Evolutionary conservation across 2,329 filamentous ascomycete species (phyloP).

Genomic region (Didymosphaeria variabile): DNA sequence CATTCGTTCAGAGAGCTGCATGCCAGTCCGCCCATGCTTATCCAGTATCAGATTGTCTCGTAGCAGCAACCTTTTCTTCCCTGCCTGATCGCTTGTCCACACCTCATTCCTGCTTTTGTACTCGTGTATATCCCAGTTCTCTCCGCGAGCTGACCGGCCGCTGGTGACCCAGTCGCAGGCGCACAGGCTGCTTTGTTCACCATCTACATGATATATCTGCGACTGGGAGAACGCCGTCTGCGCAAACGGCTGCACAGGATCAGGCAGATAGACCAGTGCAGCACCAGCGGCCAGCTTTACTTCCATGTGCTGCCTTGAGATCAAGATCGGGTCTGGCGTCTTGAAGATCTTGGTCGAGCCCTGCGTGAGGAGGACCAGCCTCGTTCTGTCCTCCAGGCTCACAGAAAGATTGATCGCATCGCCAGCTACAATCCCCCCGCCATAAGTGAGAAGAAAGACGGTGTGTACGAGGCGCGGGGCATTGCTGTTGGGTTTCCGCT

Average conservation of each 20-base stretch:
- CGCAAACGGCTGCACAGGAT: slow-evolving; percentile 91
- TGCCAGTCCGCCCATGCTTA: slow-evolving; percentile 49
- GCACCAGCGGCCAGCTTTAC: slow-evolving; percentile 59
- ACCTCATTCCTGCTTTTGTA: slow-evolving; percentile 91
- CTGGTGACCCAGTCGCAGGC: slow-evolving; percentile 94
- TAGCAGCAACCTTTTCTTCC: slow-evolving; percentile 72
- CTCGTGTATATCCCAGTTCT: slow-evolving; percentile 83
- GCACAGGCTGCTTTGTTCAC: slow-evolving; percentile 70
- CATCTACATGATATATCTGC: slow-evolving; percentile 73
- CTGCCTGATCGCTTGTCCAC: slow-evolving; percentile 61
- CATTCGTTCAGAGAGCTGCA: slow-evolving; percentile 64
- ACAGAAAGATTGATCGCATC: slow-evolving; percentile 81
- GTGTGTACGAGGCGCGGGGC: slow-evolving; percentile 68
- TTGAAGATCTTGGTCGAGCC: slow-evolving; percentile 98
- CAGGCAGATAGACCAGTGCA: slow-evolving; percentile 75
- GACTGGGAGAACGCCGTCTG: slow-evolving; percentile 84
- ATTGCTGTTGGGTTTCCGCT: slow-evolving; percentile 19
- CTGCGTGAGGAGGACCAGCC: slow-evolving; percentile 69
- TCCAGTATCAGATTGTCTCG: slow-evolving; percentile 84
- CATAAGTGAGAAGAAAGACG: slow-evolving; percentile 92
- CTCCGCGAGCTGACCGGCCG: slow-evolving; percentile 82
- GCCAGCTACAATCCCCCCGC: slow-evolving; percentile 88
- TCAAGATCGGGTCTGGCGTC: slow-evolving; percentile 61
- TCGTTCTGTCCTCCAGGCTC: slow-evolving; percentile 69
- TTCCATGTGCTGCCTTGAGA: slow-evolving; percentile 60